Evolutionary conservation across 345 rosid genomes (phyloP).

Genomic region (Dimocarpus longan): DNA sequence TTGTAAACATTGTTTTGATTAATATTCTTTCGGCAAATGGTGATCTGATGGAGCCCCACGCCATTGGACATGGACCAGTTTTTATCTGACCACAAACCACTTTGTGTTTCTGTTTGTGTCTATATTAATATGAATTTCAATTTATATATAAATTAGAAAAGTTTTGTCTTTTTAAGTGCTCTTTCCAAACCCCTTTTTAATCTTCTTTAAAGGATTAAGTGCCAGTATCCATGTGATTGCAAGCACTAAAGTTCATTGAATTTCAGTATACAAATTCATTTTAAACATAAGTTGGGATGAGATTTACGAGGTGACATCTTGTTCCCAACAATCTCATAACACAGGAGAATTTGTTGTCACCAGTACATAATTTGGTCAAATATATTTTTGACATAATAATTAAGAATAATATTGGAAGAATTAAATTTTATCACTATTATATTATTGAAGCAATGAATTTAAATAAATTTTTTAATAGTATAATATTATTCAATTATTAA

Average conservation of each 20-base stretch:
- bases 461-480: no score
- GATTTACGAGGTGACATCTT: slow-evolving; percentile 11
- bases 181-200: neutral
- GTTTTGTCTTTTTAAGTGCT: neutral
- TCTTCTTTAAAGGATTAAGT: slow-evolving; percentile 10
- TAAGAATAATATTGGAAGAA: no score
- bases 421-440: no score
- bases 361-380: no score
- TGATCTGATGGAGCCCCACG: slow-evolving; percentile 32
- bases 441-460: no score
- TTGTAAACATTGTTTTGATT: slow-evolving; percentile 38
- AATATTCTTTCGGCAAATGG: slow-evolving; percentile 19
- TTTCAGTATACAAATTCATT: neutral
- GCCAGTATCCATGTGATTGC: slow-evolving; percentile 14
- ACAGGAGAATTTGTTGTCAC: no score
- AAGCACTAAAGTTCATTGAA: slow-evolving; percentile 11
- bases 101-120: slow-evolving; percentile 5
- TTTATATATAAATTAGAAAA: neutral
- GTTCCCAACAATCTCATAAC: neutral
- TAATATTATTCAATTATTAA: no score
- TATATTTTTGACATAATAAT: no score
- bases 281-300: neutral
- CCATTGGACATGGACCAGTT: slow-evolving; percentile 23
- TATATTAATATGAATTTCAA: neutral
- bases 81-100: slow-evolving; percentile 14